phyloP scores from a whole-genome alignment of 108 stramenopile genomes.

The Poteriospumella lacustris region DNA sequence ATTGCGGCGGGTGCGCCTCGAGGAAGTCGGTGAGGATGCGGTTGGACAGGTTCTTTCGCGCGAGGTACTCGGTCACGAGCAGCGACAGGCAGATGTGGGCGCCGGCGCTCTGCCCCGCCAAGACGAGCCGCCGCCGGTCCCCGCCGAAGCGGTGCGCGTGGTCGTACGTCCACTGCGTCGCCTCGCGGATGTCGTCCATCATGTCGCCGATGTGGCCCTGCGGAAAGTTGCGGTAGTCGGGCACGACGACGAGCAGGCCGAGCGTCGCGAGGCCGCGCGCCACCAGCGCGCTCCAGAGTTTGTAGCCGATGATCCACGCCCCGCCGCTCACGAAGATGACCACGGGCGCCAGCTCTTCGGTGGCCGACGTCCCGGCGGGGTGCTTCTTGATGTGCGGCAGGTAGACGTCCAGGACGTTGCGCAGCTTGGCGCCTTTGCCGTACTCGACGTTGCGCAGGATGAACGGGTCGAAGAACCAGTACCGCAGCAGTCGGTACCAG shows the following conservation, averaged over 20 bases:
- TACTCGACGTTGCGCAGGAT: constrained; percentile 10
- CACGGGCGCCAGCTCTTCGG: constrained; percentile 28
- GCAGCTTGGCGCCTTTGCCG: background rate
- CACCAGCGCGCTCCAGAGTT: constrained; percentile 67
- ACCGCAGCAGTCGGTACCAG: background rate
- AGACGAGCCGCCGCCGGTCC: constrained; percentile 48
- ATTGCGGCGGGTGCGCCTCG: too few species aligned
- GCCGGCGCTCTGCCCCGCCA: constrained; percentile 67
- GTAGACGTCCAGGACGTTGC: constrained; percentile 10
- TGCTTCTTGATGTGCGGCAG: background rate
- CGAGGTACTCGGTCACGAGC: background rate
- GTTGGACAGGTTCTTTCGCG: background rate
- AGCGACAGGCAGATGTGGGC: constrained; percentile 54
- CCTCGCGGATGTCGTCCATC: constrained; percentile 58
- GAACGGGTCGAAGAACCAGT: constrained; percentile 5
- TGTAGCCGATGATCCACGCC: constrained; percentile 72
- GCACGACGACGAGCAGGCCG: constrained; percentile 59
- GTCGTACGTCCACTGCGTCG: constrained; percentile 58
- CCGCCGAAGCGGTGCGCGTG: constrained; percentile 57
- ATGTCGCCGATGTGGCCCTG: constrained; percentile 51
- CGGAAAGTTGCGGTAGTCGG: constrained; percentile 69
- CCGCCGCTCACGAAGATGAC: constrained; percentile 64
- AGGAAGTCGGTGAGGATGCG: too few species aligned
- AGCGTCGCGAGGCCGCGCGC: constrained; percentile 51
- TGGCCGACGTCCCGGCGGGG: background rate